Evolutionary conservation across 164 flowering plant species (phyloP), one percentile per base, ranked within the genome.

Genomic region (Vitis rotundifolia): DNA sequence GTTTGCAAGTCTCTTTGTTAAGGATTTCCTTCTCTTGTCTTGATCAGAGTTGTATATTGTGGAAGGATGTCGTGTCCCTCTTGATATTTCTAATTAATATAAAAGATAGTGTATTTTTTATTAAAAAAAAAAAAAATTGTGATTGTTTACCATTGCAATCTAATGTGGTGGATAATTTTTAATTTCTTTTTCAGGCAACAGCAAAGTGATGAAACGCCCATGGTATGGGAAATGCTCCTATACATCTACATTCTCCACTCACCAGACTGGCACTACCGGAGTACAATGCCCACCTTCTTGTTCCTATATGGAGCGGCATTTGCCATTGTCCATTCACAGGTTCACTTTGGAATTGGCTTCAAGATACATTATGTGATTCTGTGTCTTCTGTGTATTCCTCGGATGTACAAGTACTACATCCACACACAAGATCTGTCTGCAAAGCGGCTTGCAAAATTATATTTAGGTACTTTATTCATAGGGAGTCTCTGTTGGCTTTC

Each of bases 141-240:
- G 26, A 13, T 22, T 9, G 61, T 9, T 58, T 22, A 5, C 26
- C 10, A n/a, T 13, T 58, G 0, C 6, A 13, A 58, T 47, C 2
- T 62, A 62, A 22, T 22, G 26, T 22, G 26, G 26, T 63, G 0
- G 49, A 13, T 18, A 13, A 8, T 37, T 44, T 64, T 26, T 13
- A 15, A 22, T 65, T 61, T 51, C n/a, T 68, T 68, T 74, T 16
- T 6, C 77, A 86, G 90, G 81, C 86, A 82, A 66, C 90, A 84
- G 73, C 87, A 84, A 75, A 79, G 88, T 68, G 90, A 84, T 73
- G 88, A 86, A 71, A 86, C 90, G 19, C 96, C 96, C 28, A 89
- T 91, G 95, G 91, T 86, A 13, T 91, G 96, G 96, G 96, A 91
- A 75, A 83, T 87, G 86, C 89, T 91, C 28, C 86, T 91, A 1